Evolutionary conservation across 2,329 filamentous ascomycete genomes (phyloP), one percentile per base, ranked within the genome.

Genomic region (Apiospora sp.): DNA sequence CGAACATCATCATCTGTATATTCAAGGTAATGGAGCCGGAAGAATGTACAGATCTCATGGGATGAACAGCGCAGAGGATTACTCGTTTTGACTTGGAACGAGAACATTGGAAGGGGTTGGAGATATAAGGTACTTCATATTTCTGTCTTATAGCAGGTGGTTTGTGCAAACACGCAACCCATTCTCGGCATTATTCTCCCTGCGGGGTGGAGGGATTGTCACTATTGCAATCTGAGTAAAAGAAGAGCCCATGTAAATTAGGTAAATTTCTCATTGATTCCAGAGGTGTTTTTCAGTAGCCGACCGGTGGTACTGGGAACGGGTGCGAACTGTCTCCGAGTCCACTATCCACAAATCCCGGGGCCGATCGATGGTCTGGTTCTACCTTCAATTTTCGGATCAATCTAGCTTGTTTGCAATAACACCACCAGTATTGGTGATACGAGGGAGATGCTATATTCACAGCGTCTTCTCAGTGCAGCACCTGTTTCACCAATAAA

Each of bases 281-380:
- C 19, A 30, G 51, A 16, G 10, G 10, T 2, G n/a, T 30, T 24
- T 30, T 58, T 34, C 30, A 58, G 27, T 24, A 30, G 51, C 14
- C 13, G 51, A 19, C 30, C 24, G 24, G 51, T 58, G 51, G 51
- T 30, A 7, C 7, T 16, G 51, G 24, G 24, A 30, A 16, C 34
- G 34, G 58, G 3, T 22, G 5, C 34, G 16, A n/a, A 10, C 22
- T 41, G 19, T 64, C 58, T 64, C 58, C 34, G 58, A 12, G 58
- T 7, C 14, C 58, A 41, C 58, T 41, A 41, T 41, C 58, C 58
- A 64, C 58, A 64, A 41, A 41, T 64, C 58, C 22, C 58, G 58
- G 58, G 14, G 58, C 58, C 30, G 58, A 64, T 41, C 19, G 58
- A 41, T 24, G 37, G 37, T 24, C 13, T 37, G 30, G 22, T 41